phyloP scores from a whole-genome alignment of 2,329 filamentous ascomycete genomes.

The Rutstroemia sp. region DNA sequence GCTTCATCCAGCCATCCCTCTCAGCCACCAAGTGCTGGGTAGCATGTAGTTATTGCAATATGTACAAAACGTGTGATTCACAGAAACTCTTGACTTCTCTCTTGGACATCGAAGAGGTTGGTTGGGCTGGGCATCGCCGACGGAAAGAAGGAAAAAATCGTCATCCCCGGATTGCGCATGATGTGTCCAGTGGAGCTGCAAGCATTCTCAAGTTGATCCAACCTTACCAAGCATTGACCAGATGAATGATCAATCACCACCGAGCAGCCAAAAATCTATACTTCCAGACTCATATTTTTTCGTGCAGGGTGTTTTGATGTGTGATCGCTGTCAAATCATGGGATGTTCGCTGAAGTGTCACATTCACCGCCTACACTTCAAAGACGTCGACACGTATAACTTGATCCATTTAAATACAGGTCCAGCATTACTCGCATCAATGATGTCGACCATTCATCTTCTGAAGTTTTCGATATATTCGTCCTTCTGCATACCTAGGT shows the following conservation, averaged over 20 bases:
- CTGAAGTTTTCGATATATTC: conserved; percentile 4
- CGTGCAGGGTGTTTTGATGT: conserved; percentile 2
- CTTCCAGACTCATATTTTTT: not conserved
- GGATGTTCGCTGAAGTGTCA: conserved; percentile 10
- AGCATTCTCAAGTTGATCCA: not conserved
- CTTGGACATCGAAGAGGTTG: not conserved
- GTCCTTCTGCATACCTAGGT: not conserved
- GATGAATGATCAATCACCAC: conserved; percentile 7
- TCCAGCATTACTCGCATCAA: not conserved
- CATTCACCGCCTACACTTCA: conserved; percentile 7
- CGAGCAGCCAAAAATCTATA: not conserved
- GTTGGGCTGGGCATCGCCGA: not conserved
- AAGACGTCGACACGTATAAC: conserved; percentile 9
- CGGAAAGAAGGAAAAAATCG: not conserved
- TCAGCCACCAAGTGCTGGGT: too few species aligned
- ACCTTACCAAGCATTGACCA: conserved; percentile 3
- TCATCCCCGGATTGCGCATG: conserved; percentile 8
- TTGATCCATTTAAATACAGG: conserved; percentile 8
- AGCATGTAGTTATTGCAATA: too few species aligned
- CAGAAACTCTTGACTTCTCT: too few species aligned
- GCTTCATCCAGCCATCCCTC: too few species aligned
- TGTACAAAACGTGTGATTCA: too few species aligned
- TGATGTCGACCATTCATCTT: conserved; percentile 5
- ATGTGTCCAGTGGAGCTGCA: conserved; percentile 7
- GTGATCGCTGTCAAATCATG: conserved; percentile 11